phyloP scores from a whole-genome alignment of 805 yeast genomes.

The Vanderwaltozyma verrucispora region DNA sequence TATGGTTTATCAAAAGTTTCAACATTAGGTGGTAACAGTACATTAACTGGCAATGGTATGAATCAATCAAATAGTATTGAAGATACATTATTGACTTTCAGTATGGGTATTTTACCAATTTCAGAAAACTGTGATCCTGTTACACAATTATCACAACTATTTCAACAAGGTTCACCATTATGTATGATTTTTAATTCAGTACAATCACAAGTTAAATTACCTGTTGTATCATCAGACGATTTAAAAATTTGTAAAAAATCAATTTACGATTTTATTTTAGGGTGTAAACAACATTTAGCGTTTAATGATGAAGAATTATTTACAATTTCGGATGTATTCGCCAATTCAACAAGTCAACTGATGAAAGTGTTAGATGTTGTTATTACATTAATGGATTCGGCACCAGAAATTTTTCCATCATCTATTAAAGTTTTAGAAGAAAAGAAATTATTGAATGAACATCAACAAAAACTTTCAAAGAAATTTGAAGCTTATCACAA shows the following conservation, averaged over 20 bases:
- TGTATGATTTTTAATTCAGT: constrained; percentile 75
- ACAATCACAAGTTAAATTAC: constrained; percentile 45
- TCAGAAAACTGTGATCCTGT: constrained; percentile 79
- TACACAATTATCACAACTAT: constrained; percentile 76
- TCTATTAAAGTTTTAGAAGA: constrained; percentile 22
- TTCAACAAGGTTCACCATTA: constrained; percentile 87
- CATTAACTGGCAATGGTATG: constrained; percentile 5
- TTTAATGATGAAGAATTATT: constrained; percentile 76
- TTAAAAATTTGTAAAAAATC: constrained; percentile 76
- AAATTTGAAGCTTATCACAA: constrained; percentile 33
- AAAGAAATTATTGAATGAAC: constrained; percentile 12
- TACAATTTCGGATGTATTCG: constrained; percentile 81
- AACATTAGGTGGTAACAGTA: constrained; percentile 4
- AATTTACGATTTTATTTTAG: constrained; percentile 80
- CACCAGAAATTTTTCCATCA: constrained; percentile 34
- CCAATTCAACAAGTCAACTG: constrained; percentile 70
- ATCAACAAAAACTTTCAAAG: constrained; percentile 15
- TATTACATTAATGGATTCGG: constrained; percentile 47
- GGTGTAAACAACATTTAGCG: constrained; percentile 67
- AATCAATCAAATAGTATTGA: constrained; percentile 17
- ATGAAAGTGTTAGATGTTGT: constrained; percentile 68
- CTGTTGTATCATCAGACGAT: constrained; percentile 68
- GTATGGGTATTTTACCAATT: constrained; percentile 70
- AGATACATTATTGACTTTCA: constrained; percentile 42
- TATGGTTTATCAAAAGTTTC: constrained; percentile 15